Evolutionary conservation across 164 flowering plant species (phyloP).

Genomic region (Buxus sempervirens): DNA sequence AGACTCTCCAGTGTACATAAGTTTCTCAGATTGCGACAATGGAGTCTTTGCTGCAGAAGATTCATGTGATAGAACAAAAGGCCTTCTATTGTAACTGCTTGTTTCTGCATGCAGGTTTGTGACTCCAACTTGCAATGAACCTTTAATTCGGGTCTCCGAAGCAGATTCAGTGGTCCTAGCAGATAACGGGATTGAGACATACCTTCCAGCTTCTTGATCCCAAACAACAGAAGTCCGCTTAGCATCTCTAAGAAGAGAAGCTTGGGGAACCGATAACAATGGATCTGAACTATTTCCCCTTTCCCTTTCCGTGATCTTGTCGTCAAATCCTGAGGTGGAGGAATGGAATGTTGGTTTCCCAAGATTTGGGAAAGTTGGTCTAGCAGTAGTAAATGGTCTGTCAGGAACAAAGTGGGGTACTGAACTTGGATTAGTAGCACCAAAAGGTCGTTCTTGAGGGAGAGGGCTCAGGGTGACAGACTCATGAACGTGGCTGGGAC

Average conservation of each 20-base stretch:
- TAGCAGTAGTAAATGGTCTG: slow-evolving; percentile 28
- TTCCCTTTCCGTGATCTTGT: slow-evolving; percentile 40
- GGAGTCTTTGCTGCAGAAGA: slow-evolving; percentile 31
- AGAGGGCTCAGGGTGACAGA: slow-evolving; percentile 75
- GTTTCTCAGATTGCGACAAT: slow-evolving; percentile 51
- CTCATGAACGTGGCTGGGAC: slow-evolving; percentile 79
- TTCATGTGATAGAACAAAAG: slow-evolving; percentile 30
- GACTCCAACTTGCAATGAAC: slow-evolving; percentile 30
- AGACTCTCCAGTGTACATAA: slow-evolving; percentile 71
- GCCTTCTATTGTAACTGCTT: slow-evolving; percentile 30
- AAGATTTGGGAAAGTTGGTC: slow-evolving; percentile 25
- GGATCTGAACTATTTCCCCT: slow-evolving; percentile 40
- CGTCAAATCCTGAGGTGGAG: slow-evolving; percentile 44
- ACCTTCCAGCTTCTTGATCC: slow-evolving; percentile 97
- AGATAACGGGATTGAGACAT: slow-evolving; percentile 69
- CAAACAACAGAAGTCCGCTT: slow-evolving; percentile 83
- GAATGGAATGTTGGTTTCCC: slow-evolving; percentile 30
- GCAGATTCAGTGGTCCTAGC: slow-evolving; percentile 31
- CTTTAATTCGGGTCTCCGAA: slow-evolving; percentile 42
- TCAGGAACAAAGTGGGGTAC: slow-evolving; percentile 30
- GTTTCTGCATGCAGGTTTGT: slow-evolving; percentile 27
- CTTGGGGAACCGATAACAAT: slow-evolving; percentile 38
- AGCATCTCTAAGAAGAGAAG: slow-evolving; percentile 64
- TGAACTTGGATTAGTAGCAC: slow-evolving; percentile 28
- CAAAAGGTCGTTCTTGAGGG: slow-evolving; percentile 46